A percentile compares a stretch with the other conserved stretches of the same genome.
These are phyloP conservation scores for Rhodotorula sp. DNA, from an alignment of 1,284 basidiomycete species.

Conservation along the genomic window DNA sequence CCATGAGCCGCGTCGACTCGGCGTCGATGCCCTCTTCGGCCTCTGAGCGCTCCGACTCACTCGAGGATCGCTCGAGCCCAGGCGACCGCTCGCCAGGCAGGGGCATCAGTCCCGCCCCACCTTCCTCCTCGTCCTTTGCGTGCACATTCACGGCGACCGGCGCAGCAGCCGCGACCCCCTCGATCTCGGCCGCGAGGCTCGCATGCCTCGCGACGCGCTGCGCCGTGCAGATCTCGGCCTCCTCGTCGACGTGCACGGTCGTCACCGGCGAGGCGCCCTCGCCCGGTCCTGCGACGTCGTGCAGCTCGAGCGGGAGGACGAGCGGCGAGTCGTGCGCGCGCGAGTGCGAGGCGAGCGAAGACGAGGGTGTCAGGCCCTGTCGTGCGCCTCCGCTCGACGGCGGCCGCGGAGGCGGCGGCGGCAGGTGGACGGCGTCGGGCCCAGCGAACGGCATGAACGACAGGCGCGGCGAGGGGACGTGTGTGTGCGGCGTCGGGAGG, in stretches of 20 bases:
- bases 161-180: background rate
- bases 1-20: constrained; percentile 24
- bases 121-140: background rate
- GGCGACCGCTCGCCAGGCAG: background rate
- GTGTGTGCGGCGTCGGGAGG: background rate
- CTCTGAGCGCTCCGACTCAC: background rate
- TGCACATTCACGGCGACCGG: background rate
- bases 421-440: background rate
- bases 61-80: background rate
- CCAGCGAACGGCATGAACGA: constrained; percentile 28
- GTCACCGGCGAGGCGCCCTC: background rate
- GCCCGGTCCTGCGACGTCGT: no score
- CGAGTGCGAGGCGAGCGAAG: background rate
- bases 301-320: background rate
- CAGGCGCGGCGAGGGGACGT: constrained; percentile 14
- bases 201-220: background rate
- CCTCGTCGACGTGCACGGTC: background rate
- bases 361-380: background rate
- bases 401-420: background rate
- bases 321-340: no score
- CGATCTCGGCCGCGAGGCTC: background rate
- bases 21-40: background rate
- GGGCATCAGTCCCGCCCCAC: background rate
- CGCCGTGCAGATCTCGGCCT: background rate
- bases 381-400: background rate